These are phyloP conservation scores for Suhomyces sp. DNA, from an alignment of 805 yeast species.

Conservation along the genomic window DNA sequence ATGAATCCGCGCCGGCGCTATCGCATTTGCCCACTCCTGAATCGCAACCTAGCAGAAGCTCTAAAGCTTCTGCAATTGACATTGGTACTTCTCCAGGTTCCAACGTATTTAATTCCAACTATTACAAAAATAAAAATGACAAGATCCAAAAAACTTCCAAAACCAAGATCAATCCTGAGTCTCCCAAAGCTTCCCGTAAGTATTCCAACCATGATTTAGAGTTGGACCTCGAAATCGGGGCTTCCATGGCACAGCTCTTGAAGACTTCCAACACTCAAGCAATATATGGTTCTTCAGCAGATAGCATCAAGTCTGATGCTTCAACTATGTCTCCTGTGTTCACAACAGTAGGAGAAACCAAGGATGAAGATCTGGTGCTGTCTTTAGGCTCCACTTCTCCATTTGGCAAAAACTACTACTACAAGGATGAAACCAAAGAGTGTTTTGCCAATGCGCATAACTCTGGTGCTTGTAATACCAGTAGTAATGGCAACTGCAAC, in stretches of 20 bases:
- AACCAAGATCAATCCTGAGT: constrained; percentile 5
- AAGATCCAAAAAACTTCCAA: constrained; percentile 1
- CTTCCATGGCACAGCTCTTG: constrained; percentile 44
- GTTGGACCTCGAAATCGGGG: constrained; percentile 43
- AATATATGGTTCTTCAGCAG: constrained; percentile 38
- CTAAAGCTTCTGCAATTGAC: constrained; percentile 11
- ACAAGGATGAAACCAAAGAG: constrained; percentile 5
- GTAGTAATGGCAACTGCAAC: background rate
- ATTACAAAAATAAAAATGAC: constrained; percentile 6
- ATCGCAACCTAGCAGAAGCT: constrained; percentile 6
- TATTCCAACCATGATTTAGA: constrained; percentile 14
- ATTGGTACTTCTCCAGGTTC: constrained; percentile 8
- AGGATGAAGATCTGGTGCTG: constrained; percentile 40
- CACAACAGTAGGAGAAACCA: constrained; percentile 23
- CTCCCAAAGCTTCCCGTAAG: constrained; percentile 1
- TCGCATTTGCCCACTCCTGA: constrained; percentile 19
- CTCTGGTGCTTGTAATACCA: background rate
- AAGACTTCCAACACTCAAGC: constrained; percentile 4
- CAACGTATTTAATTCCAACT: constrained; percentile 5
- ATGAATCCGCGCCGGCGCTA: constrained; percentile 44
- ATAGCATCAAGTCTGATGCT: constrained; percentile 38
- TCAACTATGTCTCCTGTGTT: constrained; percentile 34
- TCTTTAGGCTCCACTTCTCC: constrained; percentile 29
- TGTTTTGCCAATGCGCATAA: background rate
- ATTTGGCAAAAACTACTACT: constrained; percentile 7